A percentile compares a stretch with the other conserved stretches of the same genome.
phyloP scores from a whole-genome alignment of 2,329 filamentous ascomycete genomes.

The Trichoderma aggressivum region DNA sequence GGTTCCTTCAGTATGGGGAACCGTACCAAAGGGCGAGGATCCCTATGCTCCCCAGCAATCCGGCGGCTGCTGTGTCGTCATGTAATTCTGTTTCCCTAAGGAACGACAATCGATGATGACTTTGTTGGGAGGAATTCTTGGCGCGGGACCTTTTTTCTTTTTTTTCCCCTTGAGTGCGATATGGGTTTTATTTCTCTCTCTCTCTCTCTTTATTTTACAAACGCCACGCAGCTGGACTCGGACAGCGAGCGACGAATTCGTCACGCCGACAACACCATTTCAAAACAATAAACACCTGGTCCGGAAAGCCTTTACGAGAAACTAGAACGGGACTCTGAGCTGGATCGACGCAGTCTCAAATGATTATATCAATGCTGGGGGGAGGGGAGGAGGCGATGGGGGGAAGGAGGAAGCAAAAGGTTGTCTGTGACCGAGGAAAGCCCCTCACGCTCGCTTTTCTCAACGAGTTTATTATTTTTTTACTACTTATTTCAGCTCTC shows the following conservation, averaged over 20 bases:
- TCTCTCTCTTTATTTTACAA: conserved; percentile 9
- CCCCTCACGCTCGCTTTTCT: conserved; percentile 9
- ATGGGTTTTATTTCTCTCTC: conserved; percentile 20
- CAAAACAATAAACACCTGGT: conserved; percentile 11
- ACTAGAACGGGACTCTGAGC: conserved; percentile 16
- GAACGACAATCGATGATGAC: conserved; percentile 29
- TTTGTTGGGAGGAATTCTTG: conserved; percentile 5
- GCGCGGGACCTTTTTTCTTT: conserved; percentile 24
- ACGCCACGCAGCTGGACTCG: conserved; percentile 24
- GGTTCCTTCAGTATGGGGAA: conserved; percentile 95
- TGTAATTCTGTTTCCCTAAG: conserved; percentile 53
- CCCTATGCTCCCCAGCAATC: conserved; percentile 97
- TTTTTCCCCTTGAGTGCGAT: conserved; percentile 23
- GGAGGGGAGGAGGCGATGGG: background rate
- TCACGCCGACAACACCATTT: conserved; percentile 6
- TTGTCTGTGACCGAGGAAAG: conserved; percentile 8
- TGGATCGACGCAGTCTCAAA: conserved; percentile 16
- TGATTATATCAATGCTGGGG: conserved; percentile 17
- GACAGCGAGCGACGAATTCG: conserved; percentile 20
- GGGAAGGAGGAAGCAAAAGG: background rate
- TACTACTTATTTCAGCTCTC: background rate
- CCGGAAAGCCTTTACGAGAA: conserved; percentile 15
- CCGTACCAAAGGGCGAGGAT: conserved; percentile 91
- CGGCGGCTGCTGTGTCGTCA: conserved; percentile 89
- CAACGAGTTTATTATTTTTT: conserved; percentile 1